Percentiles rank a stretch among this genome's conserved stretches.
phyloP scores from a whole-genome alignment of 2,329 filamentous ascomycete genomes.

The Cladosporium sp. region DNA sequence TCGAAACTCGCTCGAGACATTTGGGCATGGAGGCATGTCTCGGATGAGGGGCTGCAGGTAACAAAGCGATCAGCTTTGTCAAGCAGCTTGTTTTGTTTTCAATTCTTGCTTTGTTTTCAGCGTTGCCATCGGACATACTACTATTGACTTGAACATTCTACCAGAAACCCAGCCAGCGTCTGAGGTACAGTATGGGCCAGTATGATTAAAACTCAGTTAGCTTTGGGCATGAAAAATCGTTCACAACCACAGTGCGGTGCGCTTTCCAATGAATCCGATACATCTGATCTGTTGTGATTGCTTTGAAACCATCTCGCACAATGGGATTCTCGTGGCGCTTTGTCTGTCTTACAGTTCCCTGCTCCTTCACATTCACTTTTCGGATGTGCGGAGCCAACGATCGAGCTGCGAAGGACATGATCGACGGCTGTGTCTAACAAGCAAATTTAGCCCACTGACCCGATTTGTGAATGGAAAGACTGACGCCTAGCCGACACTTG shows the following conservation, averaged over 20 bases:
- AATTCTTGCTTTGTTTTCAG: background rate
- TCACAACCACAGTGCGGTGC: background rate
- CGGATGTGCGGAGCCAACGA: background rate
- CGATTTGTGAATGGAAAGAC: background rate
- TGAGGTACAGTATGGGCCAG: background rate
- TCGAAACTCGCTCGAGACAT: background rate
- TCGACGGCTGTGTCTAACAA: background rate
- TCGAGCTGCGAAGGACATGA: background rate
- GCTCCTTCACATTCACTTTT: background rate
- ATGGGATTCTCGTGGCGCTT: background rate
- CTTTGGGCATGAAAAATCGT: background rate
- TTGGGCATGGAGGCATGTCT: background rate
- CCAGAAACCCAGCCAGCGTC: background rate
- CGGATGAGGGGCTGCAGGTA: background rate
- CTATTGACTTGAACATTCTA: conserved; percentile 7
- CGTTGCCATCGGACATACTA: conserved; percentile 1
- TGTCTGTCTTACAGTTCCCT: background rate
- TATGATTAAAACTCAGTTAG: background rate
- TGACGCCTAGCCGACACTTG: background rate
- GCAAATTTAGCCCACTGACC: background rate
- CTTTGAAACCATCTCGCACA: background rate
- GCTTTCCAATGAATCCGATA: background rate
- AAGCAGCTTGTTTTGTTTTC: background rate
- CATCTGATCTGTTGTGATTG: background rate
- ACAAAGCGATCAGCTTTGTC: background rate